Percentiles rank a stretch among this genome's conserved stretches.
These are phyloP conservation scores for Kwoniella botswanensis DNA, from an alignment of 768 basidiomycete genomes.

Conservation along the genomic window DNA sequence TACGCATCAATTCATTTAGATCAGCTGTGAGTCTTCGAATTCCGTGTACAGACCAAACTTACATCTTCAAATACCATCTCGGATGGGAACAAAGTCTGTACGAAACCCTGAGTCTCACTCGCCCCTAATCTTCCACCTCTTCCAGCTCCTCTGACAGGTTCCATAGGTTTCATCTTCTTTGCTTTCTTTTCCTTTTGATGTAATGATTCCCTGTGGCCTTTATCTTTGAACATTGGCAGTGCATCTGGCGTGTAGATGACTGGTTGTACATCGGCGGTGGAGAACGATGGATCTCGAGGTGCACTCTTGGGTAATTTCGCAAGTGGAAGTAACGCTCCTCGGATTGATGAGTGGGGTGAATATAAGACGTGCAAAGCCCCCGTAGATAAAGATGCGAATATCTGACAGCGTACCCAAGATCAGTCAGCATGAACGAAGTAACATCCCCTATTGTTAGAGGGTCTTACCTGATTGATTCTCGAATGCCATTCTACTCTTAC, in stretches of 20 bases:
- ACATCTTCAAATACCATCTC: slow-evolving; percentile 77
- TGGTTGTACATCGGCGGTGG: slow-evolving; percentile 72
- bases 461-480: slow-evolving; percentile 87
- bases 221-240: slow-evolving; percentile 88
- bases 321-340: slow-evolving; percentile 87
- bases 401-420: slow-evolving; percentile 62
- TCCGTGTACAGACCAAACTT: slow-evolving; percentile 60
- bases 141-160: slow-evolving; percentile 91
- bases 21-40: slow-evolving; percentile 5
- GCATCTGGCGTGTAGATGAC: slow-evolving; percentile 92
- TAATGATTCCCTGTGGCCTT: slow-evolving; percentile 69
- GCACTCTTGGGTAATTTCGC: slow-evolving; percentile 84
- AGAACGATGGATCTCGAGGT: slow-evolving; percentile 79
- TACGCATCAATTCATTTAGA: slow-evolving; percentile 55
- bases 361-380: slow-evolving; percentile 89
- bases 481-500: slow-evolving; percentile 94
- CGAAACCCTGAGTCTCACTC: slow-evolving; percentile 94
- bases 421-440: background rate
- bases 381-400: slow-evolving; percentile 83
- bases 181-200: slow-evolving; percentile 88
- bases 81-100: slow-evolving; percentile 78
- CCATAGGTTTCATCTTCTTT: slow-evolving; percentile 88
- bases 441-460: background rate
- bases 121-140: slow-evolving; percentile 93
- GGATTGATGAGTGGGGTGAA: slow-evolving; percentile 84